A percentile compares a stretch with the other conserved stretches of the same genome.
Evolutionary conservation across 768 basidiomycete species (phyloP).

Genomic region (Lactarius trivialis): DNA sequence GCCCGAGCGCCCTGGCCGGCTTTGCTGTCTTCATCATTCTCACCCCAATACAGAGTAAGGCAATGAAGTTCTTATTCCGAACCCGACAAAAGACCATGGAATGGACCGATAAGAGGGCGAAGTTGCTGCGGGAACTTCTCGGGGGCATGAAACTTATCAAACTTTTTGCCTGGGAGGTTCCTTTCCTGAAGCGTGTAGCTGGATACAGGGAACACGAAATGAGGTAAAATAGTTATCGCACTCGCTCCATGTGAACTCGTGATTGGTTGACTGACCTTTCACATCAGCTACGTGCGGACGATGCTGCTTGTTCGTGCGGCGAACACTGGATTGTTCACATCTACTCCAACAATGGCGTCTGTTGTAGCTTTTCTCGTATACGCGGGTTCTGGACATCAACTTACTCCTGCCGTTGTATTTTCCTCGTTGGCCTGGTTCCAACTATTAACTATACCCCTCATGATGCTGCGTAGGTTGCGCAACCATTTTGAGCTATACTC

Average conservation of each 20-base stretch:
- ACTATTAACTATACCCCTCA: slow-evolving; percentile 74
- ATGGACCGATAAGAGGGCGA: slow-evolving; percentile 89
- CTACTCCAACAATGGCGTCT: slow-evolving; percentile 71
- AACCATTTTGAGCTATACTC: not conserved
- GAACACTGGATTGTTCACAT: slow-evolving; percentile 61
- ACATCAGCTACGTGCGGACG: slow-evolving; percentile 52
- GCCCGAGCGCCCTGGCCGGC: slow-evolving; percentile 49
- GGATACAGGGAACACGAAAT: slow-evolving; percentile 70
- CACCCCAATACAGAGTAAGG: slow-evolving; percentile 63
- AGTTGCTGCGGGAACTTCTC: slow-evolving; percentile 82
- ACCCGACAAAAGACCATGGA: slow-evolving; percentile 69
- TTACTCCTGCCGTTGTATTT: slow-evolving; percentile 71
- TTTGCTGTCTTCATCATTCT: slow-evolving; percentile 60
- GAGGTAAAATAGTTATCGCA: slow-evolving; percentile 28
- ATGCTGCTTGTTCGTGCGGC: slow-evolving; percentile 60
- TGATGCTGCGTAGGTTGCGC: slow-evolving; percentile 48
- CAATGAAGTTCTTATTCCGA: slow-evolving; percentile 68
- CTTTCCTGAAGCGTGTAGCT: slow-evolving; percentile 69
- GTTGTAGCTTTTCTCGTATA: slow-evolving; percentile 79
- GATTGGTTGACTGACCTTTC: not conserved
- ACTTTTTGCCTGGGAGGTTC: slow-evolving; percentile 82
- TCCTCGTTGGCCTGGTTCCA: slow-evolving; percentile 82
- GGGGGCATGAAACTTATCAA: slow-evolving; percentile 91
- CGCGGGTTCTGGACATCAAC: slow-evolving; percentile 58
- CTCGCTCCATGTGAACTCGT: not conserved